Conservation (phyloP, 768 basidiomycete genomes). For the Termitomyces sp. region DNA sequence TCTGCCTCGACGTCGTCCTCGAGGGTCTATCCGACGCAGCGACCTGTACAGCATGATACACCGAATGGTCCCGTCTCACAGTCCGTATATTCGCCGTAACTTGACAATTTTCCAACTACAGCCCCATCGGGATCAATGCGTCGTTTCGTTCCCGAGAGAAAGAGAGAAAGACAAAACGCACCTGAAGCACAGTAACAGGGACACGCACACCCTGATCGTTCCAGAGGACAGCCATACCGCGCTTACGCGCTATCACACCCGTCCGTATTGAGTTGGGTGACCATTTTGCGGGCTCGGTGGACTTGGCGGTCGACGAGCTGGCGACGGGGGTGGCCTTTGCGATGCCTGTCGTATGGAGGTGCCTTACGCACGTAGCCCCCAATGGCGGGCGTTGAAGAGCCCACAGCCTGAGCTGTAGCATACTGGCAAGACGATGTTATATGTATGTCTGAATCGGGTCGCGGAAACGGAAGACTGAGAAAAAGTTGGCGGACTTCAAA, state of each 20-base stretch:
- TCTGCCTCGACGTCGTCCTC: constrained; percentile 74
- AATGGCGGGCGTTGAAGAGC: constrained; percentile 37
- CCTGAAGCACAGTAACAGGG: constrained; percentile 95
- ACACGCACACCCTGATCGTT: constrained; percentile 83
- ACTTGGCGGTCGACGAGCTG: constrained; percentile 27
- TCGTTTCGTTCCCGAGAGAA: not conserved
- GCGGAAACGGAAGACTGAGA: not conserved
- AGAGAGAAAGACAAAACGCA: constrained; percentile 29
- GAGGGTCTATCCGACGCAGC: constrained; percentile 74
- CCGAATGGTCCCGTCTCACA: constrained; percentile 60
- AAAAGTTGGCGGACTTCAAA: constrained; percentile 27
- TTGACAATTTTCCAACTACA: constrained; percentile 83
- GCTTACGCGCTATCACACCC: constrained; percentile 91
- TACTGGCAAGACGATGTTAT: constrained; percentile 4
- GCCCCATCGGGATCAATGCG: not conserved
- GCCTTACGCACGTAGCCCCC: constrained; percentile 31
- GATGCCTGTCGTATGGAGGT: constrained; percentile 42
- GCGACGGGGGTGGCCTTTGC: constrained; percentile 30
- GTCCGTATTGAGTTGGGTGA: constrained; percentile 82
- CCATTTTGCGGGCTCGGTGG: constrained; percentile 59
- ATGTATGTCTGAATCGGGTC: not conserved
- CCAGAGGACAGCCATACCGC: constrained; percentile 95
- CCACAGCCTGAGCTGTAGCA: constrained; percentile 55
- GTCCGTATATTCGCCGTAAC: constrained; percentile 78
- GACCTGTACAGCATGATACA: constrained; percentile 92